These are phyloP conservation scores for Chaetomium tenue DNA, from an alignment of 495 filamentous ascomycete species.

Conservation along the genomic window DNA sequence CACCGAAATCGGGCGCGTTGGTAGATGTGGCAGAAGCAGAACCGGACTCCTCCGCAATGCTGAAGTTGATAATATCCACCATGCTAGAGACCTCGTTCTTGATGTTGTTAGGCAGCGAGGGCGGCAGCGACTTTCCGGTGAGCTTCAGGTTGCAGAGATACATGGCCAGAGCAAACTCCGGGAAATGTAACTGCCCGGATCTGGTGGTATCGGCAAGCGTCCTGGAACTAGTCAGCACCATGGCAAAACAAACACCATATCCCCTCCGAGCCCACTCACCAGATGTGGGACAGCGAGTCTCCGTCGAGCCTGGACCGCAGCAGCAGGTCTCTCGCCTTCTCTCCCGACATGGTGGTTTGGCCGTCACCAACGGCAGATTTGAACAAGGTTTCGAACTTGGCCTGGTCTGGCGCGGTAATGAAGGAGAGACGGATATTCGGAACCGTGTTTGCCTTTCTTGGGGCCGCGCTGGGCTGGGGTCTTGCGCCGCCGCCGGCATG, in stretches of 20 bases:
- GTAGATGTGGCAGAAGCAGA: constrained; percentile 46
- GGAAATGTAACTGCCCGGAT: constrained; percentile 93
- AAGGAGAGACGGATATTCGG: constrained; percentile 96
- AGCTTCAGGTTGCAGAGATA: constrained; percentile 95
- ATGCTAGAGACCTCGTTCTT: constrained; percentile 98
- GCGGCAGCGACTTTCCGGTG: constrained; percentile 77
- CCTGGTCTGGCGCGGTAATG: constrained; percentile 91
- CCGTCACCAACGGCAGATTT: constrained; percentile 86
- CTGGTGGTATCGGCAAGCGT: constrained; percentile 95
- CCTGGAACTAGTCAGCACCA: constrained; percentile 48
- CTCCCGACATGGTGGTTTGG: constrained; percentile 84
- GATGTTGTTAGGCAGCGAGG: constrained; percentile 73
- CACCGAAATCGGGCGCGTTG: constrained; percentile 77
- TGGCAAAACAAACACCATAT: neutral
- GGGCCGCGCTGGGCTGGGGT: constrained; percentile 48
- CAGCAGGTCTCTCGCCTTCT: constrained; percentile 85
- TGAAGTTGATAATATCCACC: constrained; percentile 99
- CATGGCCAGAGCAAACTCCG: constrained; percentile 97
- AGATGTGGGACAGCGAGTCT: constrained; percentile 79
- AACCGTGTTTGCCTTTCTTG: constrained; percentile 61
- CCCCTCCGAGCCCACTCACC: constrained; percentile 49
- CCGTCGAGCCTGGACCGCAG: constrained; percentile 83
- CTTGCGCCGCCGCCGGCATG: constrained; percentile 55
- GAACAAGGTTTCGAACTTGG: constrained; percentile 97
- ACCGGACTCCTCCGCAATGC: constrained; percentile 70